Base-by-base conservation (phyloP, 768 basidiomycete species). In the Xerocomus brunneocitrinus region DNA sequence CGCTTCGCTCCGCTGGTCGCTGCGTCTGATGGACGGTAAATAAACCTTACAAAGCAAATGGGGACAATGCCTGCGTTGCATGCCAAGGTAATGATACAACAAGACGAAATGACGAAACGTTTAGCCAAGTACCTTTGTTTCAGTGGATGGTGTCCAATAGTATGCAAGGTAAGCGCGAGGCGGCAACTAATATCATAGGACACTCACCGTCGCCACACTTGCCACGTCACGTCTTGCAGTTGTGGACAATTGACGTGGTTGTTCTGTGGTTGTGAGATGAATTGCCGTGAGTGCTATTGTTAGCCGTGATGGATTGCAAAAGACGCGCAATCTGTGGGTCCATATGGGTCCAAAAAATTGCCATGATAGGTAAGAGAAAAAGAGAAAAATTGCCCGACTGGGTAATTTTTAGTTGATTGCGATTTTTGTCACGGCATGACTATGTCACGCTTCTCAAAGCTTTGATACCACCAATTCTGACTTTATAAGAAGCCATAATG, bases 341-440 rank as follows among this genome's bases (percentile, higher is more conserved):
- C 39, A 28, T 71, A 61, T 69, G 60, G 68, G 67, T 71, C 67
- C 68, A 46, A 22, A 7, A 59, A 70, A 52, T 59, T 64, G 1
- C 69, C 64, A 34, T 49, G 31, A 10, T 38, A 56, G 60, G 68
- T 50, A 57, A 66, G 47, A 27, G 22, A 10, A 9, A 8, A 9
- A 3, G 34, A 25, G n/a, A 31, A 36, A 34, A 36, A 22, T 43
- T 56, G 8, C 69, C 45, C 32, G 34, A 54, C 36, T 1, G 5
- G 62, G 69, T 48, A 66, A 64, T 41, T 66, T 66, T 36, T 32
- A 3, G 13, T 52, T 58, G 67, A 69, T 69, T 69, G 67, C 67
- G 48, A 60, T 62, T 58, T 59, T 3, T 56, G 67, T 69, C 68
- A 71, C 61, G 62, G 31, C 48, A 65, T 45, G 55, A 56, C 40